phyloP scores from a whole-genome alignment of 2,329 filamentous ascomycete genomes.

The Botryotinia globosa region DNA sequence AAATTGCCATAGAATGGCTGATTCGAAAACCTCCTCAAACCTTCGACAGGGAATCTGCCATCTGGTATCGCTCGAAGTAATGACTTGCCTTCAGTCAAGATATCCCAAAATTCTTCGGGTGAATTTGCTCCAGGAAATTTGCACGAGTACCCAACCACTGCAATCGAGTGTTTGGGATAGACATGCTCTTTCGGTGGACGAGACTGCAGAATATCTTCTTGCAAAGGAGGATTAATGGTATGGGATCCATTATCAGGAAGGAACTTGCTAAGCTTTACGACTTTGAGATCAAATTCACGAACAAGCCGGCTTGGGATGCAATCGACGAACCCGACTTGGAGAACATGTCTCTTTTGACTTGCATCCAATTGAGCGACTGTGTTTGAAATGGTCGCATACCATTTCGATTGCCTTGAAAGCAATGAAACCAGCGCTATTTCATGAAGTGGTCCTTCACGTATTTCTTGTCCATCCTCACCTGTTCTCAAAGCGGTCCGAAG shows the following conservation, averaged over 20 bases:
- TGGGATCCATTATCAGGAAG: neutral
- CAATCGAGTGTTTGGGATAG: slow-evolving; percentile 29
- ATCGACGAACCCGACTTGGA: neutral
- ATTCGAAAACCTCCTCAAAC: neutral
- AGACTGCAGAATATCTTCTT: neutral
- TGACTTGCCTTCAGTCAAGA: slow-evolving; percentile 37
- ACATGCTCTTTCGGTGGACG: neutral
- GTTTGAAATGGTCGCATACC: neutral
- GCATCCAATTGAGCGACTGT: slow-evolving; percentile 16
- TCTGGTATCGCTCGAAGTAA: slow-evolving; percentile 16
- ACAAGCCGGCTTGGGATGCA: slow-evolving; percentile 4
- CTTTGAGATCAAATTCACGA: slow-evolving; percentile 12
- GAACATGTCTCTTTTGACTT: neutral
- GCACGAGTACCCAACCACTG: slow-evolving; percentile 42
- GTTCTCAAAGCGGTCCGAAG: neutral
- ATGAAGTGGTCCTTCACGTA: neutral
- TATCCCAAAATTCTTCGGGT: slow-evolving; percentile 49
- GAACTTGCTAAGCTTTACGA: neutral
- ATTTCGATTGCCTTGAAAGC: neutral
- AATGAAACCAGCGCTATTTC: neutral
- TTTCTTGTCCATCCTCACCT: neutral
- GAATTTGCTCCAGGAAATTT: slow-evolving; percentile 43
- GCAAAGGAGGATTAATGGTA: neutral
- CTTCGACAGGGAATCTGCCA: slow-evolving; percentile 43
- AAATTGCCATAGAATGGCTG: slow-evolving; percentile 19